A percentile compares a stretch with the other conserved stretches of the same genome.
Conservation (phyloP, 2,329 filamentous ascomycete genomes). For the Botrytis pseudocinerea region DNA sequence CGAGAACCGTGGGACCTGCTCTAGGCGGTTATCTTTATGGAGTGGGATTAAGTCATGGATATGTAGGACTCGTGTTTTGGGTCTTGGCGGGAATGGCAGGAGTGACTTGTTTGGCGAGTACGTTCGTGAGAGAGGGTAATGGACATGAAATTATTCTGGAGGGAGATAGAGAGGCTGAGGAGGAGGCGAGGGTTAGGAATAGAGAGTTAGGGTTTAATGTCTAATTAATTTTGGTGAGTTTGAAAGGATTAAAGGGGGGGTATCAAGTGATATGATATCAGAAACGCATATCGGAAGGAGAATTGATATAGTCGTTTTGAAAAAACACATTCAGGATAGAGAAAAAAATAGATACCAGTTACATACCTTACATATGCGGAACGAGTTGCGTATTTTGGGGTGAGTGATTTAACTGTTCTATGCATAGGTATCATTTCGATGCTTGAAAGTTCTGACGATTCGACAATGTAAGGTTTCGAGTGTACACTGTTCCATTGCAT, state of each 20-base stretch:
- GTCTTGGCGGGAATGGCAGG: constrained; percentile 55
- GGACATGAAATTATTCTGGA: constrained; percentile 66
- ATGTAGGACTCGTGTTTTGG: constrained; percentile 51
- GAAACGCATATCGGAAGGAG: neutral
- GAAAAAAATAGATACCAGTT: neutral
- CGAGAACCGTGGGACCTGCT: constrained; percentile 60
- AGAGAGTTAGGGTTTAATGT: constrained; percentile 25
- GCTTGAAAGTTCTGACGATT: neutral
- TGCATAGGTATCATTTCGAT: neutral
- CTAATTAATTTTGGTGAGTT: neutral
- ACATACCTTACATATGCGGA: too few relatives aligned
- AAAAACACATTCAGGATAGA: neutral
- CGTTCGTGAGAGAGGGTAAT: constrained; percentile 59
- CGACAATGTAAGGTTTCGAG: neutral
- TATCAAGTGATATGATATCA: neutral
- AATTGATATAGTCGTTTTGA: neutral
- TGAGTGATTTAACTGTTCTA: neutral
- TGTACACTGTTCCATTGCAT: neutral
- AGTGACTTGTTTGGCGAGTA: constrained; percentile 51
- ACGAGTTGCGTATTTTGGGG: neutral
- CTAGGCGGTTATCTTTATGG: constrained; percentile 63
- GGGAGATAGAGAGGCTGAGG: constrained; percentile 55
- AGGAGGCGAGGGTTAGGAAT: constrained; percentile 34
- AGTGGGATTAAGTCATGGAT: constrained; percentile 54
- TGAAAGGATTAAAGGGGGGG: neutral